Base-by-base conservation (phyloP, 2,329 filamentous ascomycete species). In the Fragosphaeria purpurea region DNA sequence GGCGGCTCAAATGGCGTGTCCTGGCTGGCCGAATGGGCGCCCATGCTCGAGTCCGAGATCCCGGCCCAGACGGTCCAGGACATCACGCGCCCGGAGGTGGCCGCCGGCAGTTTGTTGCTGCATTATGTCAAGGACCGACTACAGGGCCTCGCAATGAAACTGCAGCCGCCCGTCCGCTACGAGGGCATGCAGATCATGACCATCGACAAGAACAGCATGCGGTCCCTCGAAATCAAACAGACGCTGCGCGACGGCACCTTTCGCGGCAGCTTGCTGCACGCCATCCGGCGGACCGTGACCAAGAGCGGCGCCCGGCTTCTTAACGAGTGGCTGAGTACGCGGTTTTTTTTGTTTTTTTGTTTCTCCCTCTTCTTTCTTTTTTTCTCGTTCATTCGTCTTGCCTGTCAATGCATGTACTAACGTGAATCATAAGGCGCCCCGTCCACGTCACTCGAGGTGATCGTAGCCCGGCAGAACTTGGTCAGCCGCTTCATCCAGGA, bases 191-290 rank as follows among this genome's bases (percentile, higher is more conserved):
- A 94, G 55, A 82, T 85, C 56, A 93, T 98, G 87, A 77, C 72
- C 47, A 94, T 98, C 57, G 93, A 98, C 69, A 90, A 85, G 62
- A 95, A 90, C 61, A 96, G 86, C 57, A 76, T 98, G 68, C 79
- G 87, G 53, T 88, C 90, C 1, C 74, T 98, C 5, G 93, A 98
- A 65, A 87, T 98, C 57, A 82, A 88, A 57, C 82, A 83, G 62
- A 97, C 93, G 0, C 81, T 95, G 47, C 79, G 85, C 46, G 91
- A 97, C 59, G 83, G 86, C 3, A 67, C 76, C 22, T 85, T 85
- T 40, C 82, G 85, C 56, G 93, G 93, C 5, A 96, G 90, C 62
- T 70, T 98, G 42, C 70, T 98, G 39, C 89, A 97, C 67, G 86
- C 88, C n/a, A 78, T 97, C 48, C 81, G 90, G 53, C 80, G 85